Percentiles rank a stretch among this genome's conserved stretches.
Evolutionary conservation across 768 basidiomycete species (phyloP).

Genomic region (Mrakia hoshinonis): DNA sequence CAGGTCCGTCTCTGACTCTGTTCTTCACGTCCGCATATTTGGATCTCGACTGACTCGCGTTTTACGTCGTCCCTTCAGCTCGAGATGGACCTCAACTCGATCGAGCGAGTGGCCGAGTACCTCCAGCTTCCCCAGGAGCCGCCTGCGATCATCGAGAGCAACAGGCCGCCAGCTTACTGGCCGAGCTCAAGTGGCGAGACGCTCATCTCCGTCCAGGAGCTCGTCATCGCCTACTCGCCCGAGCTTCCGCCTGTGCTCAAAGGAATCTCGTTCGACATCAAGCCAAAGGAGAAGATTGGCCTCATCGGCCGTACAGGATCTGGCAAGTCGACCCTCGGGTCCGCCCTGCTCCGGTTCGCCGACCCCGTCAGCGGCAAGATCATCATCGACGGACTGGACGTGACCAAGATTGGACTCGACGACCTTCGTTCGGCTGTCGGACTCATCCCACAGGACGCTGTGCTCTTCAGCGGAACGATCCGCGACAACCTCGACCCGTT

Average conservation of each 20-base stretch:
- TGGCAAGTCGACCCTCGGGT: constrained; percentile 59
- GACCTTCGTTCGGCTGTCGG: constrained; percentile 58
- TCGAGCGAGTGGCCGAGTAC: constrained; percentile 74
- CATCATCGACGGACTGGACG: constrained; percentile 78
- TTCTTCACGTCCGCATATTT: too few species aligned
- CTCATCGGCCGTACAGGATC: constrained; percentile 44
- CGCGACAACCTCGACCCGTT: constrained; percentile 44
- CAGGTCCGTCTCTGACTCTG: background rate
- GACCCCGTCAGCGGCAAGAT: constrained; percentile 68
- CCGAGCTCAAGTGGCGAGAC: constrained; percentile 48
- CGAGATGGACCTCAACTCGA: constrained; percentile 54
- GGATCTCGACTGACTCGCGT: too few species aligned
- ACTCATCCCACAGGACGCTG: constrained; percentile 44
- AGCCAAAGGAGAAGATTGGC: constrained; percentile 52
- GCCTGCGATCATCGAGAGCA: constrained; percentile 60
- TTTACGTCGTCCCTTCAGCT: too few species aligned
- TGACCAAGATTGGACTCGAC: constrained; percentile 71
- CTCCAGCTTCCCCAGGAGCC: constrained; percentile 57
- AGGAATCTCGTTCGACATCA: constrained; percentile 59
- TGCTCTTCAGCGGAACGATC: constrained; percentile 51
- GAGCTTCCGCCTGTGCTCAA: constrained; percentile 75
- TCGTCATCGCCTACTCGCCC: constrained; percentile 67
- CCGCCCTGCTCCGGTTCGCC: constrained; percentile 75
- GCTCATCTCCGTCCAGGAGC: constrained; percentile 47
- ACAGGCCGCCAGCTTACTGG: constrained; percentile 84